Base-by-base conservation (phyloP, 768 basidiomycete species). In the Trametes meyenii region DNA sequence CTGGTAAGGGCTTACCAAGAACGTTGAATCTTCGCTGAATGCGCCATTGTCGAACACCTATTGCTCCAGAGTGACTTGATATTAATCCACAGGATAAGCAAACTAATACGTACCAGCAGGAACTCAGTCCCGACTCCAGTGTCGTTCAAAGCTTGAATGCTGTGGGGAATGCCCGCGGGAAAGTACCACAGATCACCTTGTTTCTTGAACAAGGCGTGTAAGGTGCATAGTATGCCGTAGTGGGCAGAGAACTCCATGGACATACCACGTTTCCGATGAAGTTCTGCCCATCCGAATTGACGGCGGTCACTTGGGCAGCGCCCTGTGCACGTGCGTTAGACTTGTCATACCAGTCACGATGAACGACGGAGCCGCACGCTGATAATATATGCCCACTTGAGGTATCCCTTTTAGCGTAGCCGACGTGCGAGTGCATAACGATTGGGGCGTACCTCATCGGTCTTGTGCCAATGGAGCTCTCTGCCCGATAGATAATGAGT, bases 141-240 rank as follows among this genome's bases (percentile, higher is more conserved):
- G 21, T 66, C 62, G 16, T 50, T 49, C 1, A 77, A 79, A 10
- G 79, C 83, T 71, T 84, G 83, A 16, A 85, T 70, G 24, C 79
- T 80, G 66, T 85, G 83, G 0, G 83, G 83, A 55, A 79, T 76
- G 2, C 82, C 82, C 11, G 83, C 72, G n/a, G 82, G 83, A 74
- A 83, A 83, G 72, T 76, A 84, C 83, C 83, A 83, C 1, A 83
- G 66, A 65, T 83, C 82, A 3, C 81, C 82, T 33, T 77, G 71
- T 13, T 71, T 65, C 81, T 82, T 42, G 38, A 19, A 21, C 5
- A n/a, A 33, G 42, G 38, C 23, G 29, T 3, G 14, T 21, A 1
- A 40, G 38, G 0, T n/a, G 11, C n/a, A 17, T n/a, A 33, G 13
- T 21, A 42, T 19, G 16, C 2, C 10, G n/a, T n/a, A n/a, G n/a